Conservation (phyloP, 192 early-diverging fungal species). For the Phlyctochytrium arcticum region DNA sequence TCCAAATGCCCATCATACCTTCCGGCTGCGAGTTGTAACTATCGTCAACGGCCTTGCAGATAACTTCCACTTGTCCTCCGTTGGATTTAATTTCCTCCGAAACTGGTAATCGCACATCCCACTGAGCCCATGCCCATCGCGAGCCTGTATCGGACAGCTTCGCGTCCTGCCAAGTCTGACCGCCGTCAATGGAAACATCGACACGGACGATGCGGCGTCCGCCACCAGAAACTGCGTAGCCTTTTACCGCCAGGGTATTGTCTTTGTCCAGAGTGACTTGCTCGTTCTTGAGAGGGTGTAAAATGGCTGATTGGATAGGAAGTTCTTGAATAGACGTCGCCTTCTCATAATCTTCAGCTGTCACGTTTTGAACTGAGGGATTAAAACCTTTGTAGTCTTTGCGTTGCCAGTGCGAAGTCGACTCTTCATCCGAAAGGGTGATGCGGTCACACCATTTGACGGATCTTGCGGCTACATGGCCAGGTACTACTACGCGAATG, state of each 20-base stretch:
- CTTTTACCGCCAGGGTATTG: conserved; percentile 35
- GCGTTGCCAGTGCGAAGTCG: conserved; percentile 39
- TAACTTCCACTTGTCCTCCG: conserved; percentile 49
- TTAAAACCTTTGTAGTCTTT: conserved; percentile 51
- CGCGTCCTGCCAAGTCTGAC: conserved; percentile 69
- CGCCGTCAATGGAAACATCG: conserved; percentile 58
- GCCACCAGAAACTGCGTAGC: conserved; percentile 37
- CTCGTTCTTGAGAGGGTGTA: conserved; percentile 42
- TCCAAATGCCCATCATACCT: conserved; percentile 38
- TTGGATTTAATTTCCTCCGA: conserved; percentile 21
- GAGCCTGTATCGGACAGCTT: background rate
- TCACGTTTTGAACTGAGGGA: conserved; percentile 34
- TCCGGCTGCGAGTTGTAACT: conserved; percentile 86
- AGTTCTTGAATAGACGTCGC: conserved; percentile 67
- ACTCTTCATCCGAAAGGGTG: conserved; percentile 39
- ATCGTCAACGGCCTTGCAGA: conserved; percentile 81
- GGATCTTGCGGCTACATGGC: conserved; percentile 80
- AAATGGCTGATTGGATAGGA: conserved; percentile 76
- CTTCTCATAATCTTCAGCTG: conserved; percentile 38
- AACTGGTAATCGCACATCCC: conserved; percentile 60
- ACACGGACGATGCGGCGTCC: conserved; percentile 41
- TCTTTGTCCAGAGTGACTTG: conserved; percentile 23
- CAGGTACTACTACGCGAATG: conserved; percentile 81
- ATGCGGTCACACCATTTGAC: conserved; percentile 70
- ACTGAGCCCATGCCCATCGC: conserved; percentile 83